phyloP scores from a whole-genome alignment of 495 filamentous ascomycete species.

The Lindgomyces ingoldianus region DNA sequence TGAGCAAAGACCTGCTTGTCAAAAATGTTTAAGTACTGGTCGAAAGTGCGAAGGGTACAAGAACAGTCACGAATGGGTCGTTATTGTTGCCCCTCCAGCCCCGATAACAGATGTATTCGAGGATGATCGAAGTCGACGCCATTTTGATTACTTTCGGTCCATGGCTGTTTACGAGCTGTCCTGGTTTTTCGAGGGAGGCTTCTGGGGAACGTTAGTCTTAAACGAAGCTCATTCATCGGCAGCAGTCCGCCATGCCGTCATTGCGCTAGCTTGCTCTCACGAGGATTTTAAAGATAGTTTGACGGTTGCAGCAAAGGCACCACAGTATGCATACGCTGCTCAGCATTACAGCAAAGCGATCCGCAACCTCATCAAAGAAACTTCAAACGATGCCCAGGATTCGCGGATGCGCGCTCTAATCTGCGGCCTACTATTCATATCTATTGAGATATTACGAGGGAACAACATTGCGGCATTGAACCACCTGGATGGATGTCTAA shows the following conservation, averaged over 20 bases:
- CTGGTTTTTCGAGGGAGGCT: slow-evolving; percentile 25
- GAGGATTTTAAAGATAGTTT: slow-evolving; percentile 24
- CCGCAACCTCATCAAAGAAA: slow-evolving; percentile 20
- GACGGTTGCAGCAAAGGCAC: slow-evolving; percentile 6
- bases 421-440: slow-evolving; percentile 30
- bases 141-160: slow-evolving; percentile 31
- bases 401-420: slow-evolving; percentile 20
- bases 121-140: slow-evolving; percentile 28
- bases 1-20: slow-evolving; percentile 47
- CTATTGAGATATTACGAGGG: slow-evolving; percentile 26
- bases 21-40: slow-evolving; percentile 46
- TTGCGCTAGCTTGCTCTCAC: slow-evolving; percentile 28
- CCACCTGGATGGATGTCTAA: slow-evolving; percentile 25
- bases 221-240: slow-evolving; percentile 17
- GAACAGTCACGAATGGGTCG: slow-evolving; percentile 21
- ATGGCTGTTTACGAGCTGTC: slow-evolving; percentile 26
- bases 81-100: slow-evolving; percentile 23
- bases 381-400: slow-evolving; percentile 15
- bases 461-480: slow-evolving; percentile 22
- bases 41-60: slow-evolving; percentile 50
- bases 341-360: slow-evolving; percentile 29
- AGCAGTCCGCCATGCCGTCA: slow-evolving; percentile 30
- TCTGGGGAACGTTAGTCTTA: slow-evolving; percentile 26
- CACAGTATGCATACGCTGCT: slow-evolving; percentile 23
- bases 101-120: slow-evolving; percentile 29